These are phyloP conservation scores for Chlamydomonas asymmetrica DNA, from an alignment of 139 green algal species.

Conservation along the genomic window DNA sequence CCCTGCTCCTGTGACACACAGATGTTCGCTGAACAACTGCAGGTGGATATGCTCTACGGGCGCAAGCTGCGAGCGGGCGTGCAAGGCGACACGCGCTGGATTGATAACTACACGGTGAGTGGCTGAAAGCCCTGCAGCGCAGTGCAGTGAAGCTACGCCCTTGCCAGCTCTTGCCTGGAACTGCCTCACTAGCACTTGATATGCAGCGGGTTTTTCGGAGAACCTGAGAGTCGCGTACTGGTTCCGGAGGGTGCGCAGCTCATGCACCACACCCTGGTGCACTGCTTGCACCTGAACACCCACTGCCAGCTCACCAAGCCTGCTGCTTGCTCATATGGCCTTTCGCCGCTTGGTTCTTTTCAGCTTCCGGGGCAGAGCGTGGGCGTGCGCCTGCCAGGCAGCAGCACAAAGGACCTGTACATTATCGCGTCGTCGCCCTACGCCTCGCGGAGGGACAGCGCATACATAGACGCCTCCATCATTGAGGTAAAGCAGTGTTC, in stretches of 20 bases:
- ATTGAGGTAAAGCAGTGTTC: slow-evolving; percentile 73
- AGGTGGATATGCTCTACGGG: slow-evolving; percentile 70
- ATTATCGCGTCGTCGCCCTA: slow-evolving; percentile 66
- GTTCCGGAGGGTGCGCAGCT: background rate
- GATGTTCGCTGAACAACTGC: too few relatives aligned
- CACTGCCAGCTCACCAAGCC: too few relatives aligned
- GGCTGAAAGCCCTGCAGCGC: background rate
- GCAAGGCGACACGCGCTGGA: slow-evolving; percentile 58
- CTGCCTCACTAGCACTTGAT: too few relatives aligned
- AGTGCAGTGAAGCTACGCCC: background rate
- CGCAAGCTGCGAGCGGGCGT: slow-evolving; percentile 58
- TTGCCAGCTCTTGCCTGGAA: background rate
- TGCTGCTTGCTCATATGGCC: too few relatives aligned
- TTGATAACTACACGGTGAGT: slow-evolving; percentile 71
- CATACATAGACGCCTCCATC: slow-evolving; percentile 68
- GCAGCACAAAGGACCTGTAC: slow-evolving; percentile 14
- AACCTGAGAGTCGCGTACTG: too few relatives aligned
- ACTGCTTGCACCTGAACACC: background rate
- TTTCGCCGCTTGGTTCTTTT: too few relatives aligned
- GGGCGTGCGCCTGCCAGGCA: slow-evolving; percentile 12
- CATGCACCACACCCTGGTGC: background rate
- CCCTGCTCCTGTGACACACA: too few relatives aligned
- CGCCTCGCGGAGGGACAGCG: slow-evolving; percentile 60
- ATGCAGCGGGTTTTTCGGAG: too few relatives aligned
- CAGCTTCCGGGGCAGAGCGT: slow-evolving; percentile 24